Conservation (phyloP, 2,329 filamentous ascomycete genomes). For the Fusarium pilosicola region DNA sequence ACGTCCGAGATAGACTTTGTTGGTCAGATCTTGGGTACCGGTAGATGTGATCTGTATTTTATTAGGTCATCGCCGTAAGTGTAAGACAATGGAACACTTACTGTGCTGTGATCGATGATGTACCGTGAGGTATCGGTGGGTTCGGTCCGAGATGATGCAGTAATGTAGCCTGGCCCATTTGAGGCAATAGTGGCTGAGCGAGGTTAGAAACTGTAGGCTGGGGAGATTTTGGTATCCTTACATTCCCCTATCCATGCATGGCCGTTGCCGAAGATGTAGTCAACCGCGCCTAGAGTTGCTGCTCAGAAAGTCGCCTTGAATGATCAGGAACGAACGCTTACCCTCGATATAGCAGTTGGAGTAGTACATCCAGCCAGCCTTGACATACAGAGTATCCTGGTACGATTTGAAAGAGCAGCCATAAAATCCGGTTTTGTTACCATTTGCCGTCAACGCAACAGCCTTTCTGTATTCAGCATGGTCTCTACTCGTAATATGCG, state of each 20-base stretch:
- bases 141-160: background rate
- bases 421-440: background rate
- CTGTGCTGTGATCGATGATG: background rate
- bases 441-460: background rate
- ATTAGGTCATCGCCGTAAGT: rapidly evolving
- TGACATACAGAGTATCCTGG: background rate
- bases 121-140: background rate
- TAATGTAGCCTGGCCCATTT: background rate
- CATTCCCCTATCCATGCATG: background rate
- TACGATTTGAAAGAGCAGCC: background rate
- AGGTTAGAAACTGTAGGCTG: background rate
- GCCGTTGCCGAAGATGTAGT: background rate
- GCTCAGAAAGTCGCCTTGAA: rapidly evolving
- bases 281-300: rapidly evolving
- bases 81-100: rapidly evolving
- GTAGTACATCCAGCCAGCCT: background rate
- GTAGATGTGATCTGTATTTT: rapidly evolving
- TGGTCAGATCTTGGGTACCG: rapidly evolving
- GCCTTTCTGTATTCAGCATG: background rate
- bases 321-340: rapidly evolving
- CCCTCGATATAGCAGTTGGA: background rate
- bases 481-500: too few relatives aligned
- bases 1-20: background rate
- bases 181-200: background rate
- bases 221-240: rapidly evolving